phyloP scores from a whole-genome alignment of 768 basidiomycete genomes.

The Pisolithus microcarpus region DNA sequence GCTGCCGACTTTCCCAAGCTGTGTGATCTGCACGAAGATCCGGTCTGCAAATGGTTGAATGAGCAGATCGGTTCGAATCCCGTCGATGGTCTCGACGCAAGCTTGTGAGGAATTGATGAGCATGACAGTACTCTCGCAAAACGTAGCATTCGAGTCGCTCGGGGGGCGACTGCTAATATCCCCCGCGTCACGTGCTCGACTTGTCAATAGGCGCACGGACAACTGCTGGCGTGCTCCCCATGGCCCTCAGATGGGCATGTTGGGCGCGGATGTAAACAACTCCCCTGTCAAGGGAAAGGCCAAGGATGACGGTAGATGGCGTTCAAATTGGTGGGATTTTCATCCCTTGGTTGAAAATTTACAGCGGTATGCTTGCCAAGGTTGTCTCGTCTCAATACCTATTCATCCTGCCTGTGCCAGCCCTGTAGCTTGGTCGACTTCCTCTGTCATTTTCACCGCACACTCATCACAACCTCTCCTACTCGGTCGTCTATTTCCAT shows the following conservation, averaged over 20 bases:
- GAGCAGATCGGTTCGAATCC: conserved; percentile 62
- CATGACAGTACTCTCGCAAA: conserved; percentile 11
- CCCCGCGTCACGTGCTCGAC: too few relatives aligned
- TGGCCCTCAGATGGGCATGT: conserved; percentile 10
- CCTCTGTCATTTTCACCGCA: conserved; percentile 62
- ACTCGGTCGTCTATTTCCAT: conserved; percentile 60
- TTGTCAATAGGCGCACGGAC: too few relatives aligned
- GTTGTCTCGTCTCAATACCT: not conserved
- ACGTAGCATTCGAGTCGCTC: too few relatives aligned
- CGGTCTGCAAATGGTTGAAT: conserved; percentile 78
- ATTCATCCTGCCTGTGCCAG: conserved; percentile 28
- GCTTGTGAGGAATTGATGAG: conserved; percentile 32
- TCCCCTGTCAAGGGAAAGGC: conserved; percentile 50
- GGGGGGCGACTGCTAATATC: too few relatives aligned
- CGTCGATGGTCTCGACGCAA: conserved; percentile 42
- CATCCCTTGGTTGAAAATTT: conserved; percentile 53
- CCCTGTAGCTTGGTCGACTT: conserved; percentile 64
- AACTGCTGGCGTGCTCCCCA: not conserved
- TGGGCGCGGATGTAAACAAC: conserved; percentile 16
- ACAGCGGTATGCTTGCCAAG: conserved; percentile 35
- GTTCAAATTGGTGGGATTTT: conserved; percentile 70
- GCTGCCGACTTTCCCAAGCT: conserved; percentile 84
- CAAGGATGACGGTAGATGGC: conserved; percentile 48
- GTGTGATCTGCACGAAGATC: conserved; percentile 79
- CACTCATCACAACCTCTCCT: conserved; percentile 57